phyloP scores from a whole-genome alignment of 768 basidiomycete genomes.

The Boletus tylopilopsis region DNA sequence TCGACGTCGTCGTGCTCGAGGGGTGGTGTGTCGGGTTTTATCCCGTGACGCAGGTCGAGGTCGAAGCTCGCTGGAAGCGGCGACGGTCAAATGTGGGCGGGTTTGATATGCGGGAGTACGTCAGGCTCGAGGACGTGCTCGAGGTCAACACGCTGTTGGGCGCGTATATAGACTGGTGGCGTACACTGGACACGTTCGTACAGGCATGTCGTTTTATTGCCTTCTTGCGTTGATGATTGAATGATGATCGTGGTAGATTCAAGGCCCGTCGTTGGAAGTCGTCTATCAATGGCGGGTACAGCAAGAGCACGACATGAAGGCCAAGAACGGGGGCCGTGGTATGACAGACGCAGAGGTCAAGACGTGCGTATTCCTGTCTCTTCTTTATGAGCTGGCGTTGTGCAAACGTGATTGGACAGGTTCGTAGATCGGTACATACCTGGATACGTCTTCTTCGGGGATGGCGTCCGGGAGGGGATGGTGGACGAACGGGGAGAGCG shows the following conservation, averaged over 20 bases:
- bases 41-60: conserved; percentile 48
- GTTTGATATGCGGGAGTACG: conserved; percentile 35
- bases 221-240: neutral
- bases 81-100: conserved; percentile 14
- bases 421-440: conserved; percentile 95
- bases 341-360: conserved; percentile 84
- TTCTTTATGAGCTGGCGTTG: neutral
- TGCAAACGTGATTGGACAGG: conserved; percentile 34
- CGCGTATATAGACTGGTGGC: conserved; percentile 66
- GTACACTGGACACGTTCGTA: conserved; percentile 66
- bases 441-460: conserved; percentile 84
- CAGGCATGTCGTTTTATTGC: conserved; percentile 40
- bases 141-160: conserved; percentile 61
- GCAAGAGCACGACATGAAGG: conserved; percentile 90
- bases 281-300: conserved; percentile 87
- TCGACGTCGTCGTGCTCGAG: conserved; percentile 88
- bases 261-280: conserved; percentile 42
- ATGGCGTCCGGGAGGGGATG: conserved; percentile 43
- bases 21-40: conserved; percentile 95
- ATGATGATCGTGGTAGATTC: conserved; percentile 32
- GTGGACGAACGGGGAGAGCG: conserved; percentile 18
- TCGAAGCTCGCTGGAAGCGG: conserved; percentile 51
- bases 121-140: conserved; percentile 49
- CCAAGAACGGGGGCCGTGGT: conserved; percentile 75
- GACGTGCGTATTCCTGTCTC: conserved; percentile 28